Evolutionary conservation across 805 yeast genomes (phyloP), one percentile per base, ranked within the genome.

Genomic region (Wickerhamiella alocasiicola): DNA sequence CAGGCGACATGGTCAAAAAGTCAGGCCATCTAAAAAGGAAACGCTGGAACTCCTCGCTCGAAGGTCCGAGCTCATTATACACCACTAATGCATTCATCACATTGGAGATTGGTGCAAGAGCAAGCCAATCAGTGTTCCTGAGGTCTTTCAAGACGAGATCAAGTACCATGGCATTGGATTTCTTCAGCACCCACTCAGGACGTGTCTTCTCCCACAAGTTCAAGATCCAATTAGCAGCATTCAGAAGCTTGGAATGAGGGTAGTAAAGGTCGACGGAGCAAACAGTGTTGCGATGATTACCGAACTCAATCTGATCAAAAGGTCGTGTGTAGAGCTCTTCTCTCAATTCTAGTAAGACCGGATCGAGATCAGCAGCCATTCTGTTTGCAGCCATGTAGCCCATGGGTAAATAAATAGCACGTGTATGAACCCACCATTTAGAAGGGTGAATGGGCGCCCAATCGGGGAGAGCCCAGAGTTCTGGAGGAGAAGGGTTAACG

Each of bases 401-500:
- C 52, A 88, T 63, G 0, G 97, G 87, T 25, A 81, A 59, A 53
- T 87, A 91, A 17, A 91, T 82, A 1, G 91, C 94, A 43, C 99
- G 67, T 0, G 96, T 87, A 55, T 91, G 99, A 17, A 88, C 95
- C 99, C 99, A 91, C 98, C 97, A 91, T 55, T 82, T 72, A 26
- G 87, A 93, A 1, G 99, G 98, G 55, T 91, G 97, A 30, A 85
- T 66, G 0, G 95, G 94, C 2, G 79, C 53, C 36, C 67, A 55
- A 46, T 84, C 81, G 1, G 98, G 99, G 31, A 88, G 59, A 44
- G 79, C 60, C 91, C 95, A 91, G 36, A 85, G 62, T 55, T 91
- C 99, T 1, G 96, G 88, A 2, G 99, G 98, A 1, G 95, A 94
- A 2, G 99, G 98, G 51, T 91, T 91, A 4, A 88, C 95, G 42